Evolutionary conservation across 257 asterid genomes (phyloP), one percentile per base, ranked within the genome.

Genomic region (Agastache rugosa): DNA sequence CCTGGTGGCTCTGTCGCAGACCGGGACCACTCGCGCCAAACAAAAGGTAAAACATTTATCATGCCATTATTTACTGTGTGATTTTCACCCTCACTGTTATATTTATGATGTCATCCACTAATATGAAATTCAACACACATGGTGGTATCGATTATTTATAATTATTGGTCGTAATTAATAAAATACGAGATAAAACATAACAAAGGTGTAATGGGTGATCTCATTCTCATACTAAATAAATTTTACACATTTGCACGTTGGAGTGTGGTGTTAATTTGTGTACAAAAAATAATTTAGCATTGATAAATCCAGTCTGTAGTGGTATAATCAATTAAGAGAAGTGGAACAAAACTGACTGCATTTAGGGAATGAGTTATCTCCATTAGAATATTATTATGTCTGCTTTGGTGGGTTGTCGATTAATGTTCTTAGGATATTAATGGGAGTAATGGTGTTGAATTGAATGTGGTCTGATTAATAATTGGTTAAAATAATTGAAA

Each of bases 1-100:
- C 19, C 66, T 95, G 77, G 96, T 92, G 17, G 96, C 96, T 51
- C 69, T 95, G 90, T 87, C 98, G 0, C 98, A 95, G 66, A 75
- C 96, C 42, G 98, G 97, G 41, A 89, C 99, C 74, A 90, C 85
- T 45, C 93, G 99, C 48, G 98, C 97, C 76, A 92, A 89, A 82
- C 96, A 82, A 74, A 92, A 92, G 99, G 99, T 95, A 81, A n/a
- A 9, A 39, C 44, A 67, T 55, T 44, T 44, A 0, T 44, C n/a
- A 44, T 12, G n/a, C 6, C 51, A 12, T 44, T 12, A 44, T 11
- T n/a, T 51, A n/a, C 25, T 17, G 19, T n/a, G 19, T 53, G n/a
- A 14, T 53, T 17, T 11, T 11, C 12, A 2, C 50, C 0, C 16
- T 12, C 50, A 44, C 5, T 10, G 11, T 44, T 11, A 11, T 29